phyloP scores from a whole-genome alignment of 805 yeast species.

The Yarrowia alimentaria region DNA sequence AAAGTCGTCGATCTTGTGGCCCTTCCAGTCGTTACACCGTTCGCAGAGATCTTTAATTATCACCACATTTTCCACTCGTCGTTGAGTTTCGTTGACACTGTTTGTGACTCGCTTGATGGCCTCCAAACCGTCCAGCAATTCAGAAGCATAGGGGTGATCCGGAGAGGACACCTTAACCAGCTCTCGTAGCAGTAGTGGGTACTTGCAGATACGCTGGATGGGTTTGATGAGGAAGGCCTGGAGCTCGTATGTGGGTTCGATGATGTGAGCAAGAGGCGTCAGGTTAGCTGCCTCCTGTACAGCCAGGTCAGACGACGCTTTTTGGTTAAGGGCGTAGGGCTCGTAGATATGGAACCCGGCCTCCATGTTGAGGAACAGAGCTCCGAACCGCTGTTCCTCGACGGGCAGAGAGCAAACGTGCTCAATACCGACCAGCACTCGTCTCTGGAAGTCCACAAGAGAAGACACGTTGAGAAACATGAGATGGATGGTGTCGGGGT shows the following conservation, averaged over 20 bases:
- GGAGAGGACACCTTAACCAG: slow-evolving; percentile 50
- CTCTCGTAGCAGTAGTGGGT: slow-evolving; percentile 75
- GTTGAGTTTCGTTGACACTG: slow-evolving; percentile 88
- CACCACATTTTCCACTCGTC: slow-evolving; percentile 82
- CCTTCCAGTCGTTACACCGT: slow-evolving; percentile 88
- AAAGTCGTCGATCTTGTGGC: slow-evolving; percentile 71
- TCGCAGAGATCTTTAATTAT: slow-evolving; percentile 64
- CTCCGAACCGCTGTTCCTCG: slow-evolving; percentile 80
- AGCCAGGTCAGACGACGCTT: slow-evolving; percentile 80
- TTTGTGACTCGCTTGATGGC: slow-evolving; percentile 81
- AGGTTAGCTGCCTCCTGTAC: slow-evolving; percentile 58
- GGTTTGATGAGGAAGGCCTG: slow-evolving; percentile 91
- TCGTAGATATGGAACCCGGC: slow-evolving; percentile 85
- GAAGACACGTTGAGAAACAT: slow-evolving; percentile 82
- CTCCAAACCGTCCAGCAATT: slow-evolving; percentile 65
- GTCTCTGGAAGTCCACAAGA: slow-evolving; percentile 86
- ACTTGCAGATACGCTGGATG: slow-evolving; percentile 92
- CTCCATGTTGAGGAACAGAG: slow-evolving; percentile 81
- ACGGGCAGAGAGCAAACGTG: slow-evolving; percentile 76
- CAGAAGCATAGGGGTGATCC: slow-evolving; percentile 50
- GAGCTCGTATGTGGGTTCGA: slow-evolving; percentile 83
- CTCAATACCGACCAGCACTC: slow-evolving; percentile 84
- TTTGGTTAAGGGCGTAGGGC: slow-evolving; percentile 91
- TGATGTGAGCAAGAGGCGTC: slow-evolving; percentile 52
- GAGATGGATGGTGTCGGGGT: slow-evolving; percentile 75